Evolutionary conservation across 208 protist species (phyloP), one percentile per base, ranked within the genome.

Genomic region (Crithidia expoeki): DNA sequence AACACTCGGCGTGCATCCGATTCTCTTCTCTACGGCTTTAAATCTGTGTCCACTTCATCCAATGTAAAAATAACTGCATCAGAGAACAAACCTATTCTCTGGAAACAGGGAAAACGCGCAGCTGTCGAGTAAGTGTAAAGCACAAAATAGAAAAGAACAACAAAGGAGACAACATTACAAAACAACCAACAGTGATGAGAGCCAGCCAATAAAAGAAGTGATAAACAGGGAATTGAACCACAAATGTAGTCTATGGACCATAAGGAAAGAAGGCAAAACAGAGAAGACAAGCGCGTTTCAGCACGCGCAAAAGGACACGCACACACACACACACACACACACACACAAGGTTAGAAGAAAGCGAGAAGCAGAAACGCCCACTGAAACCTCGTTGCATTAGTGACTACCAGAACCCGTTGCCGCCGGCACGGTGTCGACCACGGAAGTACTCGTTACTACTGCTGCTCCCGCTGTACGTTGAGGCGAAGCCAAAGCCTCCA

Each of bases 331-430:
- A 40, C 5, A 40, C 36, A 12, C 36, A 12, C 36, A 40, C 36
- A 12, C 12, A 40, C 36, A 40, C 36, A 12, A 5, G 9, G 36
- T 12, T 30, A 47, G 19, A 10, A 34, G 17, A 30, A 36, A 40
- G 19, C 27, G 4, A 10, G 16, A n/a, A 55, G 19, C 33, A 46
- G 21, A 52, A 21, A 21, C 27, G 46, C 46, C 46, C 7, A 50
- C 4, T 21, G 14, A 44, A 14, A 25, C 28, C 7, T 56, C 34
- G 19, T 17, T 55, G 21, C 57, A 2, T 32, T 60, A n/a, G 4
- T 52, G 25, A 19, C 68, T 85, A 94, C 86, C 84, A 94, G 58
- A 86, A 90, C 0, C 78, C 83, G 40, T 79, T 79, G 0, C 47
- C 57, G 17, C 78, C 81, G 0, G 77, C 28, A 38, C 85, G 84